Percentiles rank a stretch among this genome's conserved stretches.
Evolutionary conservation across 495 filamentous ascomycete genomes (phyloP).

Genomic region (Parathielavia hyrcaniae): DNA sequence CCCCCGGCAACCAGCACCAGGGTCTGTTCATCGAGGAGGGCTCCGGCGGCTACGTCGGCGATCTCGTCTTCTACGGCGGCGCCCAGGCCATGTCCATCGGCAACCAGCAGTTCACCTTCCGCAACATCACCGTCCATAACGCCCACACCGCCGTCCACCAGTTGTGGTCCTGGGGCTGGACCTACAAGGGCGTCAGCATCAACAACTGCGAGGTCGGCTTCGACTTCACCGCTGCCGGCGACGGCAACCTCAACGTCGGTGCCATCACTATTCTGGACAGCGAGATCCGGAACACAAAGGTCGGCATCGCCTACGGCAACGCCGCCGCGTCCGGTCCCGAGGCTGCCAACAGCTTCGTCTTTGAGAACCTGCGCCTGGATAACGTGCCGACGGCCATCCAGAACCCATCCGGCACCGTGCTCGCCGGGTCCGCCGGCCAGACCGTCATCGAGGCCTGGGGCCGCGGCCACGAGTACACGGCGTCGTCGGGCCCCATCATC

Average conservation of each 20-base stretch:
- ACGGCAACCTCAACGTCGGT: conserved; percentile 52
- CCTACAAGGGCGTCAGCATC: conserved; percentile 63
- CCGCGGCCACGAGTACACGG: conserved; percentile 38
- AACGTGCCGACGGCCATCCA: conserved; percentile 52
- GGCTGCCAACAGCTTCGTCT: conserved; percentile 46
- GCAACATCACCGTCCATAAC: conserved; percentile 60
- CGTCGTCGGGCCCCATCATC: conserved; percentile 36
- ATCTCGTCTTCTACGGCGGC: conserved; percentile 68
- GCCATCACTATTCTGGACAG: conserved; percentile 74
- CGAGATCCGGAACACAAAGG: conserved; percentile 60
- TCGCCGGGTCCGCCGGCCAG: conserved; percentile 51
- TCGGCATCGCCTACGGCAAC: conserved; percentile 46
- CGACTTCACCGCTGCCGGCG: conserved; percentile 47
- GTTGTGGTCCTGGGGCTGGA: conserved; percentile 51
- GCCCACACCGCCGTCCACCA: conserved; percentile 49
- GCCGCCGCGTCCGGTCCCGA: conserved; percentile 41
- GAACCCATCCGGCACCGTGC: conserved; percentile 42
- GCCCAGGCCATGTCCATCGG: conserved; percentile 56
- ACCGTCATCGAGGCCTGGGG: conserved; percentile 47
- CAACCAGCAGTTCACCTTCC: conserved; percentile 77
- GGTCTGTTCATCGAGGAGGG: conserved; percentile 72
- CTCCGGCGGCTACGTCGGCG: conserved; percentile 66
- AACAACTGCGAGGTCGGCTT: conserved; percentile 59
- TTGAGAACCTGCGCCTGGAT: conserved; percentile 62
- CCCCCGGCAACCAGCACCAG: conserved; percentile 55